Percentiles rank a stretch among this genome's conserved stretches.
phyloP scores from a whole-genome alignment of 371 early-diverging fungal species.

The Coemansia sp. region DNA sequence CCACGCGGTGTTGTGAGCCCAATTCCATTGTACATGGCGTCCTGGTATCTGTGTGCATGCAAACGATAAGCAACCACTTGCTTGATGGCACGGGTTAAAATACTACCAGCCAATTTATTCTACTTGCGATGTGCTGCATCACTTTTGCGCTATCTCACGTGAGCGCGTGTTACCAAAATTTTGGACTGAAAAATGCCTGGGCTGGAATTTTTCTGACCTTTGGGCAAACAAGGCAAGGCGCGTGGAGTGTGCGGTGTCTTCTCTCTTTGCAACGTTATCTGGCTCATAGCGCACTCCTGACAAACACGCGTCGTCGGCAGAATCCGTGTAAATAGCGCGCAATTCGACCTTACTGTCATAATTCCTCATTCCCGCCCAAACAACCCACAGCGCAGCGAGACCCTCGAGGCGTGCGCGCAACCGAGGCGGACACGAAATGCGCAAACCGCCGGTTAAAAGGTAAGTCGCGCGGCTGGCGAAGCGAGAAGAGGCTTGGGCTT shows the following conservation, averaged over 20 bases:
- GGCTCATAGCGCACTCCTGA: neutral
- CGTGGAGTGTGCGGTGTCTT: neutral
- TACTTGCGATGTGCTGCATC: neutral
- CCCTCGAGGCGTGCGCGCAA: no score
- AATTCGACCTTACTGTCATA: neutral
- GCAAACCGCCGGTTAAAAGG: slow-evolving; percentile 21
- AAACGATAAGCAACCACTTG: neutral
- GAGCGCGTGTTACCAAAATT: neutral
- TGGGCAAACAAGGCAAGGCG: neutral
- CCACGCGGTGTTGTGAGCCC: slow-evolving; percentile 94
- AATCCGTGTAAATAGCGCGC: neutral
- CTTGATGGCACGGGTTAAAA: no score
- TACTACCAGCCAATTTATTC: neutral
- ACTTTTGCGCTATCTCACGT: neutral
- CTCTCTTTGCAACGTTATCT: neutral
- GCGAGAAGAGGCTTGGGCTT: neutral
- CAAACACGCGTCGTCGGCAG: neutral
- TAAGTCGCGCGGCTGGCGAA: slow-evolving; percentile 4
- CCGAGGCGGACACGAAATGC: slow-evolving; percentile 10
- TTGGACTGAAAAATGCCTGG: neutral
- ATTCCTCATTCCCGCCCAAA: no score
- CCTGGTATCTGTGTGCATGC: neutral
- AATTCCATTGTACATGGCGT: slow-evolving; percentile 80
- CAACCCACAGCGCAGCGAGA: no score
- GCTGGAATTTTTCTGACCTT: neutral